phyloP scores from a whole-genome alignment of 1,139 yeast species.

The Hansenula lynferdii region DNA sequence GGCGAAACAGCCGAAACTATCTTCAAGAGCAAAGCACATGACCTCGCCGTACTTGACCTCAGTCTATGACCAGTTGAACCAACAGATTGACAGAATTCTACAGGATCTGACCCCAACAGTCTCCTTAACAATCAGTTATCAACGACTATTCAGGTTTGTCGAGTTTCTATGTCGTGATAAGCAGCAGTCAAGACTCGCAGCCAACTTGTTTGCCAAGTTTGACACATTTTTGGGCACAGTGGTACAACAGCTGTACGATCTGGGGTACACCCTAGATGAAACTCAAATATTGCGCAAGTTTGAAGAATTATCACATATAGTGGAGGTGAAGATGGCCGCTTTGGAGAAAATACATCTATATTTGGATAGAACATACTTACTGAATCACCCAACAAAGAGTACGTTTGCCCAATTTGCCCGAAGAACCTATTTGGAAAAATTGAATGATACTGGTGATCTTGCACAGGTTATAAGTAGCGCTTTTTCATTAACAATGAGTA shows the following conservation, averaged over 20 bases:
- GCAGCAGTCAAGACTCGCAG: slow-evolving; percentile 23
- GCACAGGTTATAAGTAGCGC: not conserved
- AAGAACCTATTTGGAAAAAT: not conserved
- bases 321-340: slow-evolving; percentile 8
- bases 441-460: not conserved
- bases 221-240: slow-evolving; percentile 1
- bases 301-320: slow-evolving; percentile 5
- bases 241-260: not conserved
- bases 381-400: slow-evolving; percentile 23
- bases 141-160: slow-evolving; percentile 30
- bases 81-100: slow-evolving; percentile 4
- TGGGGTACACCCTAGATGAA: not conserved
- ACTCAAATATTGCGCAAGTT: slow-evolving; percentile 5
- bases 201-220: slow-evolving; percentile 13
- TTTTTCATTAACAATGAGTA: not conserved
- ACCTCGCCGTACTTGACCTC: slow-evolving; percentile 2
- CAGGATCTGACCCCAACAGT: not conserved
- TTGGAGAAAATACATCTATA: slow-evolving; percentile 25
- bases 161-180: slow-evolving; percentile 32
- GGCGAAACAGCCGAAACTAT: not conserved
- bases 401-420: slow-evolving; percentile 18
- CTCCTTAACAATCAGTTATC: slow-evolving; percentile 7
- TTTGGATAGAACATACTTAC: slow-evolving; percentile 31
- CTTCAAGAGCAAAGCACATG: not conserved
- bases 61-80: slow-evolving; percentile 5